These are phyloP conservation scores for Ogataea ganodermae DNA, from an alignment of 805 yeast genomes.

Conservation along the genomic window DNA sequence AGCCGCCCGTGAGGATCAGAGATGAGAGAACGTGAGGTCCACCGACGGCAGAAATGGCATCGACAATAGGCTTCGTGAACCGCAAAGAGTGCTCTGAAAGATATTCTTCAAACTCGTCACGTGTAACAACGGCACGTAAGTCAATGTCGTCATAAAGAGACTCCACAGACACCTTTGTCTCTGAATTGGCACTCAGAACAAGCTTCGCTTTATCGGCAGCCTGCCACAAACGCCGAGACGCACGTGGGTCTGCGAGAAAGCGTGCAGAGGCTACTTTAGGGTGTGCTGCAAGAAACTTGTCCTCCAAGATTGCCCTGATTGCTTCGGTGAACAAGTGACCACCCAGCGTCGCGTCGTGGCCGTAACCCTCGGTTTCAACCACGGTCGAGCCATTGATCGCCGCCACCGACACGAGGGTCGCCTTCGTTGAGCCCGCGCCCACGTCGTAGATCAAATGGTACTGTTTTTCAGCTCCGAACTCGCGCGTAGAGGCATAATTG, in stretches of 20 bases:
- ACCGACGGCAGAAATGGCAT: slow-evolving; percentile 44
- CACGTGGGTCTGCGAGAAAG: slow-evolving; percentile 51
- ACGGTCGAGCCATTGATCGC: slow-evolving; percentile 43
- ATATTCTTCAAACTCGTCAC: slow-evolving; percentile 77
- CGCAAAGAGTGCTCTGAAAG: slow-evolving; percentile 46
- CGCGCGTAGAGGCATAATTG: slow-evolving; percentile 65
- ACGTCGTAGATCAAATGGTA: slow-evolving; percentile 79
- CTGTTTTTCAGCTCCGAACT: slow-evolving; percentile 47
- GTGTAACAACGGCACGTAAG: slow-evolving; percentile 62
- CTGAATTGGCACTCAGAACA: slow-evolving; percentile 84
- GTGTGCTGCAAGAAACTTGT: slow-evolving; percentile 55
- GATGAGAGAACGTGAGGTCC: slow-evolving; percentile 40
- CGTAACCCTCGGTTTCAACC: slow-evolving; percentile 71
- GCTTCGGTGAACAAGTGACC: slow-evolving; percentile 74
- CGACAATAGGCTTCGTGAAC: slow-evolving; percentile 54
- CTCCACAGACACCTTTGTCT: slow-evolving; percentile 77
- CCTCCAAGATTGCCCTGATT: slow-evolving; percentile 60
- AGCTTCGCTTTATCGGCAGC: slow-evolving; percentile 88
- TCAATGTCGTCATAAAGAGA: slow-evolving; percentile 73
- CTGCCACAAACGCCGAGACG: slow-evolving; percentile 69
- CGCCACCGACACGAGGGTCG: slow-evolving; percentile 73
- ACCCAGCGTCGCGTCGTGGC: slow-evolving; percentile 66
- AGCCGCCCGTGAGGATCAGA: slow-evolving; percentile 85
- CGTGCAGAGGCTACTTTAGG: slow-evolving; percentile 39
- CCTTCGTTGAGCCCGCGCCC: slow-evolving; percentile 91